Conservation (phyloP, 139 green algal genomes). For the Auxenochlorella pyrenoidosa region DNA sequence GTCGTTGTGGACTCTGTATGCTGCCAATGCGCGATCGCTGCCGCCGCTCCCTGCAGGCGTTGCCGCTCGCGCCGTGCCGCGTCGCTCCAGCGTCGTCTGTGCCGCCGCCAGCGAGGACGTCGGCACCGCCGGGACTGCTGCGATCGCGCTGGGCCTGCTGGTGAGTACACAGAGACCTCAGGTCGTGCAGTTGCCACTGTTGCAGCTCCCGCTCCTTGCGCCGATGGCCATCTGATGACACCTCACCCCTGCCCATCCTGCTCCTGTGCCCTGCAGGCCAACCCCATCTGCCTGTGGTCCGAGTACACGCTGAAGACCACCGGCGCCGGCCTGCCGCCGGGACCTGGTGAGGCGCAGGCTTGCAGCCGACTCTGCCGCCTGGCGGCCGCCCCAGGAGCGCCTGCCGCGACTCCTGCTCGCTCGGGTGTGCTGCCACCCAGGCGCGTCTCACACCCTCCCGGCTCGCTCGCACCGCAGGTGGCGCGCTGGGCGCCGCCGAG, state of each 20-base stretch:
- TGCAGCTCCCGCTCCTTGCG: too few relatives aligned
- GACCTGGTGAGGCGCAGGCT: conserved; percentile 21
- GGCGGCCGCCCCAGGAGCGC: too few relatives aligned
- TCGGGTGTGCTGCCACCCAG: neutral
- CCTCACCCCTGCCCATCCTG: too few relatives aligned
- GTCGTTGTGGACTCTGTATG: too few relatives aligned
- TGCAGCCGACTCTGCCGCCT: too few relatives aligned
- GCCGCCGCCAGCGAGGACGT: conserved; percentile 19
- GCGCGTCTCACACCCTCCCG: neutral
- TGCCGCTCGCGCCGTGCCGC: neutral
- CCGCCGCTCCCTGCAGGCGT: neutral
- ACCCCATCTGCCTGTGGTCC: conserved; percentile 56
- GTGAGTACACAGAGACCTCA: neutral
- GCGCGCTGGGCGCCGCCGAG: conserved; percentile 59
- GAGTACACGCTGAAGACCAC: conserved; percentile 78
- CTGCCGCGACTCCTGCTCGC: too few relatives aligned
- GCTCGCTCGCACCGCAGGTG: conserved; percentile 62
- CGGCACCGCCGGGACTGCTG: conserved; percentile 22
- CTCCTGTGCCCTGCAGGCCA: conserved; percentile 15
- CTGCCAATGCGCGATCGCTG: neutral
- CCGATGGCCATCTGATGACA: too few relatives aligned
- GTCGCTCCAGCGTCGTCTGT: neutral
- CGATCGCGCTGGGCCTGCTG: conserved; percentile 34
- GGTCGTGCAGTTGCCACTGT: too few relatives aligned
- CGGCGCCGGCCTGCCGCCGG: conserved; percentile 68